Base-by-base conservation (phyloP, 768 basidiomycete genomes). In the Neoboletus brunneissimus region DNA sequence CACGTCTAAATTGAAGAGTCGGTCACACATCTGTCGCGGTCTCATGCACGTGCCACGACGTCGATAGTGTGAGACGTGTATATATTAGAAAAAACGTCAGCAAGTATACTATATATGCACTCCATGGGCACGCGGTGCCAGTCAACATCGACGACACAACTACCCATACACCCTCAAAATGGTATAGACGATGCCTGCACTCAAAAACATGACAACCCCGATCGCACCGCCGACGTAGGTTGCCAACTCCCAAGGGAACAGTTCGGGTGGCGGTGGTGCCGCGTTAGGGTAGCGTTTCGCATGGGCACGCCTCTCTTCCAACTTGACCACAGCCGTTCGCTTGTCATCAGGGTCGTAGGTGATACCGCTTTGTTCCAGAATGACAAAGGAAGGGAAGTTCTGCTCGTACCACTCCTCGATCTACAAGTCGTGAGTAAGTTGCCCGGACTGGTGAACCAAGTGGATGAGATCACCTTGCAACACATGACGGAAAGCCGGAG, bases 321-420 rank as follows among this genome's bases (percentile, higher is more conserved):
- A 53, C 32, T 75, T 64, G 35, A 81, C 72, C 29, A 89, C 76
- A 4, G 70, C 70, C 2, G 84, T 77, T 18, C 89, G 84, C 15
- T 83, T 77, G 68, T 91, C 88, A 25, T 64, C 44, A 3, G 76
- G 65, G 67, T 87, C 74, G 59, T 82, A 76, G 3, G 71, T 61
- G 32, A 73, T 61, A 1, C 68, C 64, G 4, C 58, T 48, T 27
- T 61, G 47, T 11, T 60, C 62, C 25, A 68, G 55, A 1, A 61
- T 20, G 43, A 99, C 82, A 77, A 96, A 97, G 3, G 94, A 91
- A 3, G 96, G 96, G 75, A 91, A 99, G 72, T 95, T 80, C 63
- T 87, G 89, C 72, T 98, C 96, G 55, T 77, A 85, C 96, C 96
- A 98, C 73, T 87, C 84, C 64, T 98, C 95, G 70, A 98, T 91